Base-by-base conservation (phyloP, 768 basidiomycete species). In the Mrakia gelida region DNA sequence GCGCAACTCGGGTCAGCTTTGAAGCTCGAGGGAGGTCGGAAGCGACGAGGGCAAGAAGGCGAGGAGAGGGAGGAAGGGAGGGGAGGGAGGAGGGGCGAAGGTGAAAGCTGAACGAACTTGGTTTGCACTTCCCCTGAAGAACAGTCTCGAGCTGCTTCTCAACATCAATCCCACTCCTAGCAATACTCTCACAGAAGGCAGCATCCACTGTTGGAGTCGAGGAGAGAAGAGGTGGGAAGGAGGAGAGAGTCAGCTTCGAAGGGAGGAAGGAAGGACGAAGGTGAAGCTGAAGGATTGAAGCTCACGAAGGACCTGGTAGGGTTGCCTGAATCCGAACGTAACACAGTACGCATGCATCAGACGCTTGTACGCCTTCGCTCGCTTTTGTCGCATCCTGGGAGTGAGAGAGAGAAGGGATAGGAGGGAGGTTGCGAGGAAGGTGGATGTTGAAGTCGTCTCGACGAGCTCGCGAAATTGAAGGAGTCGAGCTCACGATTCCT, bases 321-420 rank as follows among this genome's bases (percentile, higher is more conserved):
- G 96, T 81, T 94, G 90, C 65, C 82, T 82, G 71, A 41, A 32
- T 0, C 43, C 49, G 13, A 63, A 67, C 0, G 28, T 68, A 1
- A 59, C 45, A 43, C 34, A 59, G 76, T 78, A 80, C 16, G 88
- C 79, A 88, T 89, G 83, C 95, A 99, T 98, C 74, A 96, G 91
- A 83, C 94, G 94, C 80, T 91, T 89, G 85, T 98, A 98, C 0
- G 91, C 89, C 85, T 99, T 99, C 38, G 95, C 94, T 83, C 97
- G 88, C 86, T 93, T 97, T 86, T 97, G 94, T 75, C 95, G 88
- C 97, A 99, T 99, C 28, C 43, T 52, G 34, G 21, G 21, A 67
- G 6, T 15, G 71, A 56, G 34, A 38, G 21, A 38, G 52, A 38
- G 54, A 10, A 38, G 16, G 54, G 23, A n/a, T n/a, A 6, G n/a